Conservation (phyloP, 2,329 filamentous ascomycete genomes). For the Penicillium sp. region DNA sequence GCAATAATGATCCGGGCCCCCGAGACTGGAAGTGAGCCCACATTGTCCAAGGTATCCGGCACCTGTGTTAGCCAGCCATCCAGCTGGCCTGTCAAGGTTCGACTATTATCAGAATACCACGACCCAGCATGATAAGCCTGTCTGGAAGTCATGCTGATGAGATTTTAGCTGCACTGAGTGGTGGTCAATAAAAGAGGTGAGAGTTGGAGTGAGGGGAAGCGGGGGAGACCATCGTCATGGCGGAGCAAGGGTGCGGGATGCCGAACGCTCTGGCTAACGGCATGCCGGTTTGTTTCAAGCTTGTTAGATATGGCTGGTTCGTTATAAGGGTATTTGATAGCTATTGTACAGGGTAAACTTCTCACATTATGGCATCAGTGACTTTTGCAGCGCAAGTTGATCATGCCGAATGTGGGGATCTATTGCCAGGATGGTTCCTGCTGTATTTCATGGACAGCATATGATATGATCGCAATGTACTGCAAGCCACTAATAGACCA, state of each 20-base stretch:
- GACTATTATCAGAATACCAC: conserved; percentile 74
- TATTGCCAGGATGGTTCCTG: no score
- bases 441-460: neutral
- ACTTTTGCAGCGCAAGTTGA: neutral
- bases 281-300: neutral
- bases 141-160: conserved; percentile 43
- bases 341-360: neutral
- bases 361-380: neutral
- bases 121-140: conserved; percentile 76
- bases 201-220: conserved; percentile 21
- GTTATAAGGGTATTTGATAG: neutral
- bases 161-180: neutral
- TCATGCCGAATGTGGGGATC: neutral
- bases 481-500: neutral
- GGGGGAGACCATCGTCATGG: conserved; percentile 30
- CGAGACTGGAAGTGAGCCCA: conserved; percentile 66
- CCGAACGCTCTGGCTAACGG: conserved; percentile 5
- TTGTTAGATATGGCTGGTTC: neutral
- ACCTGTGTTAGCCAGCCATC: conserved; percentile 74
- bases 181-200: conserved; percentile 10
- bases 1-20: conserved; percentile 85
- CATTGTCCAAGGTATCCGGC: conserved; percentile 63
- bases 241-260: conserved; percentile 20
- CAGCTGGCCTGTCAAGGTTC: conserved; percentile 67
- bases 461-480: neutral